Evolutionary conservation across 345 rosid species (phyloP).

Genomic region (Cardamine chenopodiifolia): DNA sequence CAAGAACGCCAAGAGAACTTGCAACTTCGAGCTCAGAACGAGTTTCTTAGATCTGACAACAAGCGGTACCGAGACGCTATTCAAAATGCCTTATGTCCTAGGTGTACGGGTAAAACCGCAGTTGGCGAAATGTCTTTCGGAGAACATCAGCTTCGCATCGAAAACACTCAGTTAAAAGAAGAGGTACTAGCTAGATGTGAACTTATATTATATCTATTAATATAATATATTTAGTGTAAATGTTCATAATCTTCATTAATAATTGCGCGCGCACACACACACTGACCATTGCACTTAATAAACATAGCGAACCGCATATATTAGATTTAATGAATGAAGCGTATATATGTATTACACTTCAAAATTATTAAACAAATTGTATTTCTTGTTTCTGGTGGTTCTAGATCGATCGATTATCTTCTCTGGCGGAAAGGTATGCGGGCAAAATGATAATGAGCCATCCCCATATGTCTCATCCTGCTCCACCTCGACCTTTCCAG

Average conservation of each 20-base stretch:
- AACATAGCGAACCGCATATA: not conserved
- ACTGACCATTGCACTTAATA: not conserved
- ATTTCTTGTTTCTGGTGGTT: not conserved
- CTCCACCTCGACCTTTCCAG: constrained; percentile 50
- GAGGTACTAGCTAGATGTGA: constrained; percentile 54
- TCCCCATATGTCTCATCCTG: constrained; percentile 48
- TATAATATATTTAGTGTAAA: not conserved
- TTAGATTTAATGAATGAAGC: not conserved
- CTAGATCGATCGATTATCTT: constrained; percentile 66
- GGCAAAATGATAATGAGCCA: constrained; percentile 59
- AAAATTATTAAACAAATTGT: not conserved
- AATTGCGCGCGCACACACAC: not conserved
- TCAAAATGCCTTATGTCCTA: constrained; percentile 70
- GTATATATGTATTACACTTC: not conserved
- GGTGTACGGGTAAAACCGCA: constrained; percentile 79
- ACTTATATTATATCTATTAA: not conserved
- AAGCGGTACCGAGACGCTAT: constrained; percentile 64
- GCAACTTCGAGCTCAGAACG: constrained; percentile 77
- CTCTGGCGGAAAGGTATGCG: constrained; percentile 61
- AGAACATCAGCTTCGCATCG: constrained; percentile 82
- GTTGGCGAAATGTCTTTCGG: constrained; percentile 79
- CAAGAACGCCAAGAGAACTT: constrained; percentile 77
- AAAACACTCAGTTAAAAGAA: constrained; percentile 66
- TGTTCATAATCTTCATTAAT: not conserved
- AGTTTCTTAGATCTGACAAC: constrained; percentile 75